A percentile compares a stretch with the other conserved stretches of the same genome.
phyloP scores from a whole-genome alignment of 2,329 filamentous ascomycete genomes.

The Sclerotiophoma versabilis region DNA sequence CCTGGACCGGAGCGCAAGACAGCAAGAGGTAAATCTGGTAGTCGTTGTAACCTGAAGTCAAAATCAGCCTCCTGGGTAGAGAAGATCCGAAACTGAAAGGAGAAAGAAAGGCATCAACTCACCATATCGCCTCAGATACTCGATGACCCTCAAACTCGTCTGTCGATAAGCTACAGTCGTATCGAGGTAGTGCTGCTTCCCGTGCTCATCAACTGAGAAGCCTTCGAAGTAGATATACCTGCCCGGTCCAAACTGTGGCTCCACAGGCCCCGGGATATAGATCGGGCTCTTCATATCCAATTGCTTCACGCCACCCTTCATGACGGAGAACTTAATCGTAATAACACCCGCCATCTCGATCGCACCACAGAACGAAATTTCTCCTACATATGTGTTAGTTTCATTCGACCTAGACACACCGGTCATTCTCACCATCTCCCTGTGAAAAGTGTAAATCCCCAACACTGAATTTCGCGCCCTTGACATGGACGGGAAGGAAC shows the following conservation, averaged over 20 bases:
- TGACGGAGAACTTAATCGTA: conserved; percentile 86
- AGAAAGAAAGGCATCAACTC: conserved; percentile 13
- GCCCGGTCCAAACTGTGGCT: conserved; percentile 85
- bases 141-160: conserved; percentile 77
- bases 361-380: conserved; percentile 78
- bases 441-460: conserved; percentile 89
- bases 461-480: conserved; percentile 87
- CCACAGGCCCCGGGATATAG: conserved; percentile 85
- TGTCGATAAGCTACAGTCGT: conserved; percentile 86
- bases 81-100: no score
- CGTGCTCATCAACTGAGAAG: conserved; percentile 86
- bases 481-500: conserved; percentile 85
- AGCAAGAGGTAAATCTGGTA: conserved; percentile 88
- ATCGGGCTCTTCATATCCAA: conserved; percentile 83
- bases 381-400: background rate
- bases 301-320: conserved; percentile 79
- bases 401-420: no score
- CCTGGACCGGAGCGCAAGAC: conserved; percentile 85
- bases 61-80: background rate
- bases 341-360: conserved; percentile 96
- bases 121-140: conserved; percentile 79
- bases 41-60: conserved; percentile 59
- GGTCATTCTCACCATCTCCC: conserved; percentile 72
- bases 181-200: conserved; percentile 90
- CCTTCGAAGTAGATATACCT: conserved; percentile 87